These are phyloP conservation scores for Leucoagaricus sp. DNA, from an alignment of 1,284 basidiomycete genomes.

Conservation along the genomic window DNA sequence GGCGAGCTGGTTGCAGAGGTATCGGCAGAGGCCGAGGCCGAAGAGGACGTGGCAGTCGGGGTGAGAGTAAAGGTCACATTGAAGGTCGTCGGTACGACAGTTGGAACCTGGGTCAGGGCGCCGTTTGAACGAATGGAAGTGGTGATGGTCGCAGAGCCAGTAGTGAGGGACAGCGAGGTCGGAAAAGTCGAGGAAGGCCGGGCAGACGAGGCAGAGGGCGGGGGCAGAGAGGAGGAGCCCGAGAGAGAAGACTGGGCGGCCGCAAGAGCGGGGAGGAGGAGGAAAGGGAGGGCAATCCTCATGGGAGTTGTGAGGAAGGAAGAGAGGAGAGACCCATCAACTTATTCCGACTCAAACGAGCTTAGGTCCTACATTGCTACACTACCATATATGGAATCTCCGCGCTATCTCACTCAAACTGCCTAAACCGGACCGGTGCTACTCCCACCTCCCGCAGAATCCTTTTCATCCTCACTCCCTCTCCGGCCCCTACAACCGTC, in stretches of 20 bases:
- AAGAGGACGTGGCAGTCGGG: slow-evolving; percentile 37
- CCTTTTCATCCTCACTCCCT: slow-evolving; percentile 37
- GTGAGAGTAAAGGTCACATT: slow-evolving; percentile 58
- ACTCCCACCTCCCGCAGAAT: slow-evolving; percentile 49
- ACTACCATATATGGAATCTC: not conserved
- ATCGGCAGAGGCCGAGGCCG: slow-evolving; percentile 33
- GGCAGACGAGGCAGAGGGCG: slow-evolving; percentile 23
- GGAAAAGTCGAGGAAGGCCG: slow-evolving; percentile 27
- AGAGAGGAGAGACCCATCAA: slow-evolving; percentile 21
- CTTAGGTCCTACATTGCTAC: not conserved
- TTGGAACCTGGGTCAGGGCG: slow-evolving; percentile 47
- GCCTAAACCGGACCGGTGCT: slow-evolving; percentile 38
- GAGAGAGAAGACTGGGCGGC: slow-evolving; percentile 26
- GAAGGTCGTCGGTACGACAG: slow-evolving; percentile 55
- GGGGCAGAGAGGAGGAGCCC: slow-evolving; percentile 25
- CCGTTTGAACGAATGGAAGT: slow-evolving; percentile 49
- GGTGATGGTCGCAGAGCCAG: slow-evolving; percentile 49
- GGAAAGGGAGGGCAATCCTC: slow-evolving; percentile 20
- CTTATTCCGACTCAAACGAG: slow-evolving; percentile 10
- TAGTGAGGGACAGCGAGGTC: slow-evolving; percentile 50
- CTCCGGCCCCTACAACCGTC: slow-evolving; percentile 49
- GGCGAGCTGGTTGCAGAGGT: slow-evolving; percentile 42
- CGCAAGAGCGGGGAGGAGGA: slow-evolving; percentile 22
- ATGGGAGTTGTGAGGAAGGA: slow-evolving; percentile 18
- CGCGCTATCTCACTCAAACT: slow-evolving; percentile 39